Conservation (phyloP, 2,329 filamentous ascomycete genomes). For the Colletotrichum gigasporum region DNA sequence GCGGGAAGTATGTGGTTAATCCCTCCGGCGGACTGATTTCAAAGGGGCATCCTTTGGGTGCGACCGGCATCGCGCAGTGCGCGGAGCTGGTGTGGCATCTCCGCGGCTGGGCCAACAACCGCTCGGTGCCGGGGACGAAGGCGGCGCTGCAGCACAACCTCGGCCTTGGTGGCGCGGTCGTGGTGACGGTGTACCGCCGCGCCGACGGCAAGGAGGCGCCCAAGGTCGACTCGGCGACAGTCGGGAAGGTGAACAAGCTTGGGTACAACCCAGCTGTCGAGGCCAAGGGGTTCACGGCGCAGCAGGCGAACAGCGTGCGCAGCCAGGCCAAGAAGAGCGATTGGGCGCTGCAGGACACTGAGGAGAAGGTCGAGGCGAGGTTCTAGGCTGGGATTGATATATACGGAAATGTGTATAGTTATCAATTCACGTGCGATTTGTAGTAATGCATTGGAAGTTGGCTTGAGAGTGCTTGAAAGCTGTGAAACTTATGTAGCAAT, state of each 20-base stretch:
- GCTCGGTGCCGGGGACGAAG: constrained; percentile 73
- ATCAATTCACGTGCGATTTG: not conserved
- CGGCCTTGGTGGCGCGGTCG: constrained; percentile 88
- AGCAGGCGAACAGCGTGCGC: constrained; percentile 76
- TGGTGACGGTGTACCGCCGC: constrained; percentile 88
- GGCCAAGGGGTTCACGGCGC: constrained; percentile 86
- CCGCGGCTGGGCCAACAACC: constrained; percentile 94
- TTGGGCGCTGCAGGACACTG: constrained; percentile 79
- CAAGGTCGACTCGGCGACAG: constrained; percentile 67
- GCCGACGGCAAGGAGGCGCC: constrained; percentile 77
- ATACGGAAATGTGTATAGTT: not conserved
- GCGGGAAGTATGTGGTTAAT: constrained; percentile 85
- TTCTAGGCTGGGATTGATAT: constrained; percentile 41
- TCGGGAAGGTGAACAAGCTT: constrained; percentile 73
- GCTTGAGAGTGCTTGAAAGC: no score
- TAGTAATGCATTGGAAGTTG: no score
- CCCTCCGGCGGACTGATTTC: constrained; percentile 94
- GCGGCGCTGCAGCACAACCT: constrained; percentile 92
- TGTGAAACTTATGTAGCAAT: not conserved
- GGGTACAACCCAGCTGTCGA: constrained; percentile 94
- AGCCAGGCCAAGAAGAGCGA: constrained; percentile 72
- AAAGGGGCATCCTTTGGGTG: constrained; percentile 94
- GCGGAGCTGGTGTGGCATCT: constrained; percentile 96
- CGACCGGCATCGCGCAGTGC: constrained; percentile 94
- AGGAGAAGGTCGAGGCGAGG: constrained; percentile 50